These are phyloP conservation scores for Linderniella brevidens DNA, from an alignment of 257 asterid genomes.

Conservation along the genomic window DNA sequence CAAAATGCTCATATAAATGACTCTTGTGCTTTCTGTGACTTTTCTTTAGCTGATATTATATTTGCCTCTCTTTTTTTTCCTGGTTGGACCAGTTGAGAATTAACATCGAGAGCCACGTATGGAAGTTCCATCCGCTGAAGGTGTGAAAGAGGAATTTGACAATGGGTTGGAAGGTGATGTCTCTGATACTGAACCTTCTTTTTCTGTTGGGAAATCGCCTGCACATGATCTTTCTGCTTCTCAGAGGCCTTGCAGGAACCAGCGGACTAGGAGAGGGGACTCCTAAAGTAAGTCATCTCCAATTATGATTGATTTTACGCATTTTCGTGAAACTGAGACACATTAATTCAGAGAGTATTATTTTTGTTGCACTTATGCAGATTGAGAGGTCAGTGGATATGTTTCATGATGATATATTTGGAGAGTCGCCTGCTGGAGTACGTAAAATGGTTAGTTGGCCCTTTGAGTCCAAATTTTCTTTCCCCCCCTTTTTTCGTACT, in stretches of 20 bases:
- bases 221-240: slow-evolving; percentile 31
- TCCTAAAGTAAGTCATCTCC: slow-evolving; percentile 48
- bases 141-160: slow-evolving; percentile 17
- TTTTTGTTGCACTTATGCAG: slow-evolving; percentile 26
- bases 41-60: slow-evolving; percentile 11
- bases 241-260: slow-evolving; percentile 37
- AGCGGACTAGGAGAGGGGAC: slow-evolving; percentile 91
- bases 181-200: slow-evolving; percentile 38
- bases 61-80: slow-evolving; percentile 10
- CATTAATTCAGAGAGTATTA: slow-evolving; percentile 1
- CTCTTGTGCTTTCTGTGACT: neutral
- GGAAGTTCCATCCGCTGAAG: slow-evolving; percentile 19
- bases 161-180: slow-evolving; percentile 32
- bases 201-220: slow-evolving; percentile 81
- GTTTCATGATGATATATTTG: slow-evolving; percentile 92
- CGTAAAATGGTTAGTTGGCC: slow-evolving; percentile 46
- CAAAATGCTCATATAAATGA: too few relatives aligned
- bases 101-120: slow-evolving; percentile 21
- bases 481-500: too few relatives aligned
- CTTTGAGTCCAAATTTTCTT: too few relatives aligned
- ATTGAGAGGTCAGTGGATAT: slow-evolving; percentile 69
- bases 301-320: neutral
- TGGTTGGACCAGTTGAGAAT: slow-evolving; percentile 24
- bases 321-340: neutral
- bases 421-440: slow-evolving; percentile 80